Evolutionary conservation across 352 stramenopile species (phyloP).

Genomic region (Phytophthora multivora): DNA sequence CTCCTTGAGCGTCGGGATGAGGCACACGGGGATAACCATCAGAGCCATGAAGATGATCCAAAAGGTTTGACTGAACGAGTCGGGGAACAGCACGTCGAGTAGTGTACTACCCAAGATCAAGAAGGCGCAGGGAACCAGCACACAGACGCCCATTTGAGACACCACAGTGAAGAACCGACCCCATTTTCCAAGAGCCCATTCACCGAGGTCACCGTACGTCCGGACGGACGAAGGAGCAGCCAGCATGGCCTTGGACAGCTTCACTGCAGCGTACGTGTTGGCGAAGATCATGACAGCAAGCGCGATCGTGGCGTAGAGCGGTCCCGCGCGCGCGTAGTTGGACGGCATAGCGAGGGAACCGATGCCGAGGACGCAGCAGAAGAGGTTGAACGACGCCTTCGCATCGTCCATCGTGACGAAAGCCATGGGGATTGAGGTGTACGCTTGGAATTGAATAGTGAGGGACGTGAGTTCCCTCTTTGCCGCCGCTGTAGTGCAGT

Average conservation of each 20-base stretch:
- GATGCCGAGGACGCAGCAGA: constrained; percentile 23
- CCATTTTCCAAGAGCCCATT: constrained; percentile 21
- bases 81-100: constrained; percentile 22
- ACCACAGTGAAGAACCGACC: constrained; percentile 21
- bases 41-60: constrained; percentile 29
- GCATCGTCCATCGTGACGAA: constrained; percentile 15
- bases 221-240: constrained; percentile 19
- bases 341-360: constrained; percentile 25
- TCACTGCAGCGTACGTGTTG: constrained; percentile 19
- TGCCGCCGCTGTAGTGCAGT: not conserved
- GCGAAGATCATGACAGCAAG: constrained; percentile 24
- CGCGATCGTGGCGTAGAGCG: constrained; percentile 15
- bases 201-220: constrained; percentile 21
- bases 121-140: constrained; percentile 16
- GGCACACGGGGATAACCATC: constrained; percentile 20
- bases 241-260: constrained; percentile 20
- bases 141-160: constrained; percentile 23
- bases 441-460: constrained; percentile 9
- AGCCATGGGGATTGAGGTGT: not conserved
- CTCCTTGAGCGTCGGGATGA: constrained; percentile 26
- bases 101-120: constrained; percentile 19
- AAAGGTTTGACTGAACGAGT: constrained; percentile 23
- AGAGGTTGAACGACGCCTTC: constrained; percentile 20
- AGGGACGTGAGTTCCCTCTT: not conserved
- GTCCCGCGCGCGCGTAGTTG: constrained; percentile 19